Conservation (phyloP, 139 green algal genomes). For the Picochlorum sp. region DNA sequence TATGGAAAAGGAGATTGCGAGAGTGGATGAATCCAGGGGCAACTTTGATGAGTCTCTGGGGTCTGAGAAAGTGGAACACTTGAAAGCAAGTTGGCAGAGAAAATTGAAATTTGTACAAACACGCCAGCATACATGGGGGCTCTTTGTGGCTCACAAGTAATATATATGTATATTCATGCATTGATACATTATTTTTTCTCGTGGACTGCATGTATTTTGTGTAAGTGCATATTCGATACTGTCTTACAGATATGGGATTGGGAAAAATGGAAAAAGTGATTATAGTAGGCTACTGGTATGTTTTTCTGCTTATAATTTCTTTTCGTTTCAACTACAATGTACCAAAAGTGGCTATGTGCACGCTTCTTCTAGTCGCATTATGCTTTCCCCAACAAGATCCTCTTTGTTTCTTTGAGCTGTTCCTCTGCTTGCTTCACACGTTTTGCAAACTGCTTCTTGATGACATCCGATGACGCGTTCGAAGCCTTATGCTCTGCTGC, state of each 20-base stretch:
- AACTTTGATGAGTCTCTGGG: slow-evolving; percentile 34
- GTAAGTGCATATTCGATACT: not conserved
- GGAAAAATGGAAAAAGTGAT: not conserved
- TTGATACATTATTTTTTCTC: slow-evolving; percentile 13
- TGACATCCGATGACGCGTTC: slow-evolving; percentile 2
- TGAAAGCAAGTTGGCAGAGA: slow-evolving; percentile 36
- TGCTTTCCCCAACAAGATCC: slow-evolving; percentile 2
- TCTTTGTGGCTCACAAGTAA: slow-evolving; percentile 35
- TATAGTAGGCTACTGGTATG: not conserved
- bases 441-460: slow-evolving; percentile 11
- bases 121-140: slow-evolving; percentile 60
- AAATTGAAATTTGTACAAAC: slow-evolving; percentile 57
- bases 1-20: slow-evolving; percentile 9
- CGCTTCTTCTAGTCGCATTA: not conserved
- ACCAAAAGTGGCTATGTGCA: too few species aligned
- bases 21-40: slow-evolving; percentile 17
- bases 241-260: not conserved
- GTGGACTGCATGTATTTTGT: too few species aligned
- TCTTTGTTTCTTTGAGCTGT: not conserved
- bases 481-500: slow-evolving; percentile 12
- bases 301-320: slow-evolving; percentile 3
- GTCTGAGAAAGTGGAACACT: not conserved
- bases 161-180: not conserved
- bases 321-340: slow-evolving; percentile 2
- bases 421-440: slow-evolving; percentile 8